phyloP scores from a whole-genome alignment of 805 yeast species.

The Brettanomyces custersianus region DNA sequence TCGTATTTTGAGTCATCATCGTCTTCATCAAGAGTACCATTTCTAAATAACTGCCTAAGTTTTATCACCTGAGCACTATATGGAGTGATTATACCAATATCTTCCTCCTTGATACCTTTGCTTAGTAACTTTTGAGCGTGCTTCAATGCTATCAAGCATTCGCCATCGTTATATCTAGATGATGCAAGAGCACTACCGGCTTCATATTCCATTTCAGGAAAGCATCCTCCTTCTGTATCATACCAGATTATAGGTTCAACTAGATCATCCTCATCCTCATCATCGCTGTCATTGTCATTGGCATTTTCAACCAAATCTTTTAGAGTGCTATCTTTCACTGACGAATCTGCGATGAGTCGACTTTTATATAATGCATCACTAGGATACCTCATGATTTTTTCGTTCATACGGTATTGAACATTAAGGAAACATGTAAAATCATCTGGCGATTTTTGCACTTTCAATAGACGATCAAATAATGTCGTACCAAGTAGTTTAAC shows the following conservation, averaged over 20 bases:
- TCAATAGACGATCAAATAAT: constrained; percentile 69
- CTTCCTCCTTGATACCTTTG: constrained; percentile 41
- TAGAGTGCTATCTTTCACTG: constrained; percentile 45
- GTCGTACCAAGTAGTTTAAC: constrained; percentile 50
- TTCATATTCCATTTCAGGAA: constrained; percentile 46
- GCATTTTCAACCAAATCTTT: constrained; percentile 34
- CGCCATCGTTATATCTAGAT: constrained; percentile 74
- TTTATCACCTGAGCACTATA: constrained; percentile 78
- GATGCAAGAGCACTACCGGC: constrained; percentile 19
- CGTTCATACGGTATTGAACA: constrained; percentile 84
- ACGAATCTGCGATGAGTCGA: constrained; percentile 49
- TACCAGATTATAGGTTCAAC: constrained; percentile 62
- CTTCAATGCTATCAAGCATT: constrained; percentile 48
- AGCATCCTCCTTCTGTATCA: constrained; percentile 90
- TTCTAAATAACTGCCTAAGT: constrained; percentile 38
- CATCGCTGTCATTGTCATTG: constrained; percentile 10
- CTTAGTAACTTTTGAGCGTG: constrained; percentile 46
- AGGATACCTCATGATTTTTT: constrained; percentile 68
- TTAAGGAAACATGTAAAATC: constrained; percentile 48
- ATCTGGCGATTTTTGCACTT: constrained; percentile 35
- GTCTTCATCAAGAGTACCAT: constrained; percentile 11
- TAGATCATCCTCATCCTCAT: constrained; percentile 42
- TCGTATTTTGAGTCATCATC: neutral
- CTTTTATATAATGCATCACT: constrained; percentile 58
- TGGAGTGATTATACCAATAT: constrained; percentile 85